These are phyloP conservation scores for Pythium aphanidermatum DNA, from an alignment of 352 stramenopile species.

Conservation along the genomic window DNA sequence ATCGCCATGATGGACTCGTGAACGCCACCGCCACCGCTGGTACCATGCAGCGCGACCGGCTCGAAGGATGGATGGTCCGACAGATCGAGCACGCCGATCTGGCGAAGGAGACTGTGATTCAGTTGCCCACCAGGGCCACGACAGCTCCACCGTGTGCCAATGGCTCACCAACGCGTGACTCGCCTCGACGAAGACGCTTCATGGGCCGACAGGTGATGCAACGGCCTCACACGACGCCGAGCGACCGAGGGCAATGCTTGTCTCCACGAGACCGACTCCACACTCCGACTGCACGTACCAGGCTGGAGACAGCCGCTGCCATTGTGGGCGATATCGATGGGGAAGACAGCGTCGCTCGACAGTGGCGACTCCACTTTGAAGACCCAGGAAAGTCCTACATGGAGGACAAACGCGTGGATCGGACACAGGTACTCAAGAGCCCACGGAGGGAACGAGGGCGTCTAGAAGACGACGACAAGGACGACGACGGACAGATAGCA, in stretches of 20 bases:
- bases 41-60: conserved; percentile 53
- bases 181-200: conserved; percentile 13
- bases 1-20: background rate
- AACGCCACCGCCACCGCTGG: background rate
- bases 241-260: background rate
- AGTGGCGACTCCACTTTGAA: conserved; percentile 44
- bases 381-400: conserved; percentile 22
- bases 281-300: background rate
- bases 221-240: conserved; percentile 11
- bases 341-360: conserved; percentile 32
- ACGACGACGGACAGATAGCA: background rate
- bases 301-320: conserved; percentile 7
- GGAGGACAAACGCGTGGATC: conserved; percentile 40
- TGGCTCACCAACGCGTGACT: conserved; percentile 10
- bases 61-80: conserved; percentile 75
- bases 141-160: background rate
- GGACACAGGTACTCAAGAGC: conserved; percentile 44
- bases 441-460: background rate
- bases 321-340: conserved; percentile 6
- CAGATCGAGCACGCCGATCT: conserved; percentile 65
- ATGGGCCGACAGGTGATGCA: conserved; percentile 8
- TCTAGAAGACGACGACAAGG: background rate
- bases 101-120: conserved; percentile 57
- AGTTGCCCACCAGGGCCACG: conserved; percentile 29
- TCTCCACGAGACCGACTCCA: conserved; percentile 6